Evolutionary conservation across 192 early-diverging fungal genomes (phyloP).

Genomic region (Gorgonomyces haynaldii): DNA sequence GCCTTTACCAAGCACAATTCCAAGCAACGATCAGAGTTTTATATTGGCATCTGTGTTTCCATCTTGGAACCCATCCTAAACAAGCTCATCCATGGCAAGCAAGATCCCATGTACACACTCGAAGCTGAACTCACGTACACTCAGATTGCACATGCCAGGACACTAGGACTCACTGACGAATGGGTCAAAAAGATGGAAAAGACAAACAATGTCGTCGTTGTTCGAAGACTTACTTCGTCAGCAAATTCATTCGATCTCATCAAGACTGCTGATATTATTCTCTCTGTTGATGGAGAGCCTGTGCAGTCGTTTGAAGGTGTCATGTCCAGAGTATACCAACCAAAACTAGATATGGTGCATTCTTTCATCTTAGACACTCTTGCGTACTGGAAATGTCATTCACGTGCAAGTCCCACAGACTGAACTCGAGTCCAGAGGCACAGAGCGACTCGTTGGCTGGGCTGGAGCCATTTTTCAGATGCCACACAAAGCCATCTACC

Average conservation of each 20-base stretch:
- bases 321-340: neutral
- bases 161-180: slow-evolving; percentile 29
- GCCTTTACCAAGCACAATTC: slow-evolving; percentile 22
- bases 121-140: slow-evolving; percentile 30
- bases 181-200: slow-evolving; percentile 27
- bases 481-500: slow-evolving; percentile 29
- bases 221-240: slow-evolving; percentile 16
- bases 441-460: slow-evolving; percentile 18
- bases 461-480: slow-evolving; percentile 30
- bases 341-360: neutral
- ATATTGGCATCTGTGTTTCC: slow-evolving; percentile 23
- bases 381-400: slow-evolving; percentile 16
- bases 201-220: slow-evolving; percentile 23
- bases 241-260: neutral
- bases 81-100: neutral
- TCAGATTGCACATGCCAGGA: slow-evolving; percentile 34
- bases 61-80: slow-evolving; percentile 11
- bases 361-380: slow-evolving; percentile 1
- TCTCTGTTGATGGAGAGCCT: slow-evolving; percentile 1
- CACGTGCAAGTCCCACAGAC: slow-evolving; percentile 5
- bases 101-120: slow-evolving; percentile 5
- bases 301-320: neutral
- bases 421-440: slow-evolving; percentile 7
- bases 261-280: neutral
- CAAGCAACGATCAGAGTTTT: slow-evolving; percentile 27